phyloP scores from a whole-genome alignment of 805 yeast species.

The Yamadazyma phyllophila region DNA sequence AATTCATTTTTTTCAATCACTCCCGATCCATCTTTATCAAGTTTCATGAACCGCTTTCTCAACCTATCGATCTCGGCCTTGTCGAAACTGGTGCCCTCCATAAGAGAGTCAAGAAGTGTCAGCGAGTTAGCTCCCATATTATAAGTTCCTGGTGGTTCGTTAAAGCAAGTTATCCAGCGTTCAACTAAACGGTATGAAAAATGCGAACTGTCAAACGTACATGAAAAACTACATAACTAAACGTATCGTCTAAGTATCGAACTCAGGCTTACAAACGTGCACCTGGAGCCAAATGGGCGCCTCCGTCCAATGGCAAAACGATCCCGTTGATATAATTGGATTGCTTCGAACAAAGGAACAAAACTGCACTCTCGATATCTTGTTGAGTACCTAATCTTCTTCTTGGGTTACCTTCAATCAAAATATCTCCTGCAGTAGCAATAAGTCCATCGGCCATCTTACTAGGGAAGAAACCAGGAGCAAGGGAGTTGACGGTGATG shows the following conservation, averaged over 20 bases:
- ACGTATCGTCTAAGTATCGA: background rate
- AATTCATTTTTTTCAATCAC: conserved; percentile 90
- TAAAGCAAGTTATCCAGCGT: background rate
- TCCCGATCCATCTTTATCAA: conserved; percentile 91
- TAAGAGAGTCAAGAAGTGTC: conserved; percentile 60
- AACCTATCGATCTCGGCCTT: conserved; percentile 89
- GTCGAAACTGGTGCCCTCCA: conserved; percentile 84
- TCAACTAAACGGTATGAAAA: background rate
- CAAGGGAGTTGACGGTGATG: conserved; percentile 66
- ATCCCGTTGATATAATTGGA: conserved; percentile 64
- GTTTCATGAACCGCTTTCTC: conserved; percentile 89
- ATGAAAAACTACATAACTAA: background rate
- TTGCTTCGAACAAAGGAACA: conserved; percentile 55
- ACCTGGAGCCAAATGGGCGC: conserved; percentile 42
- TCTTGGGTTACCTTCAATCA: conserved; percentile 55
- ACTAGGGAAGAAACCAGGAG: conserved; percentile 77
- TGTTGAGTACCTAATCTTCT: conserved; percentile 59
- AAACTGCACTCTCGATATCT: conserved; percentile 54
- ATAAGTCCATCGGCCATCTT: conserved; percentile 71
- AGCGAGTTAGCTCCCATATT: conserved; percentile 63
- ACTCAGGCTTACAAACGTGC: conserved; percentile 10
- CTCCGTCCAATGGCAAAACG: conserved; percentile 72
- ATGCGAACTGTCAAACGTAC: conserved; percentile 4
- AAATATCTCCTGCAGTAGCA: conserved; percentile 45
- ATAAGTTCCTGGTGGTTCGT: background rate